Evolutionary conservation across 345 rosid species (phyloP).

Genomic region (Euphorbia peplus): DNA sequence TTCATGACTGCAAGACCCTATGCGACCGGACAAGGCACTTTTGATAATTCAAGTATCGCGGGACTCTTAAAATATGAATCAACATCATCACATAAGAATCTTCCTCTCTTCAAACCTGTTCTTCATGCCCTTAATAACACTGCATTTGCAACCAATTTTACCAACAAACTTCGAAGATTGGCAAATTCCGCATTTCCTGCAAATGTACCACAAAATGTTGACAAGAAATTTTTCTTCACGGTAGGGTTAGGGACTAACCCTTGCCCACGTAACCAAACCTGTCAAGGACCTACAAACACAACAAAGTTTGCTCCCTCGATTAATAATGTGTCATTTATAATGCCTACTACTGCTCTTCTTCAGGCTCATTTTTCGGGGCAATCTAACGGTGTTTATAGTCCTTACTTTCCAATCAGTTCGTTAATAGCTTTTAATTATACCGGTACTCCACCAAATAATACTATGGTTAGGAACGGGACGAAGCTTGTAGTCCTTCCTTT

Average conservation of each 20-base stretch:
- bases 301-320: conserved; percentile 23
- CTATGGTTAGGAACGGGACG: conserved; percentile 22
- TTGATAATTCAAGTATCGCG: conserved; percentile 27
- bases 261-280: conserved; percentile 26
- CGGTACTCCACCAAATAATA: conserved; percentile 28
- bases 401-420: conserved; percentile 25
- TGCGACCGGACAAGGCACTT: conserved; percentile 24
- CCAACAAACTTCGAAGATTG: conserved; percentile 19
- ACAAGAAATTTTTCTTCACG: conserved; percentile 23
- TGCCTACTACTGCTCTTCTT: conserved; percentile 27
- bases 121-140: conserved; percentile 25
- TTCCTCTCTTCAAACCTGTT: conserved; percentile 13
- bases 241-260: conserved; percentile 23
- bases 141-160: conserved; percentile 13
- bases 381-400: conserved; percentile 17
- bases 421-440: conserved; percentile 20
- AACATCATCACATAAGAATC: background rate
- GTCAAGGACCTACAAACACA: conserved; percentile 25
- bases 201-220: conserved; percentile 22
- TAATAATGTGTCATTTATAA: conserved; percentile 25
- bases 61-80: conserved; percentile 24
- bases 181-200: conserved; percentile 23
- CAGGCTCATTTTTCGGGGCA: conserved; percentile 20
- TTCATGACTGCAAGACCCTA: conserved; percentile 27
- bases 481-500: conserved; percentile 19